Conservation (phyloP, 495 filamentous ascomycete species). For the Hyaloscypha bicolor region DNA sequence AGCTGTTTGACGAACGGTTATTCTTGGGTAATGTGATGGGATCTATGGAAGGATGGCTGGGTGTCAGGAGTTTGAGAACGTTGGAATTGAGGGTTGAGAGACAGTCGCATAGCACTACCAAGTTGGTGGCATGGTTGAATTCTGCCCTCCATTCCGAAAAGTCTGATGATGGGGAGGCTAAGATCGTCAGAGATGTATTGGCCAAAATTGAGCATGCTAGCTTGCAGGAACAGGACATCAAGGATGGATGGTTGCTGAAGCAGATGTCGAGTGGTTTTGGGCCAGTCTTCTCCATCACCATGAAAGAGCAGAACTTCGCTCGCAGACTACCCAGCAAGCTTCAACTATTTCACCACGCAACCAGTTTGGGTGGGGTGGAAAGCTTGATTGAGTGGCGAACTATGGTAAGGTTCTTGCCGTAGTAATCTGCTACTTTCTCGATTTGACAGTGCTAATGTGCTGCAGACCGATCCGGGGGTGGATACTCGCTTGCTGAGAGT, state of each 20-base stretch:
- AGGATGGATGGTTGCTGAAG: constrained; percentile 70
- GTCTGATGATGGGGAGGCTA: constrained; percentile 23
- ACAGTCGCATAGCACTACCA: constrained; percentile 68
- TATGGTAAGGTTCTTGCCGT: constrained; percentile 49
- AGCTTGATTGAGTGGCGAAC: constrained; percentile 87
- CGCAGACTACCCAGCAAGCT: constrained; percentile 74
- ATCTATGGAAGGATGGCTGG: constrained; percentile 89
- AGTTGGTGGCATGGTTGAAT: constrained; percentile 72
- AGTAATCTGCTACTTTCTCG: not conserved
- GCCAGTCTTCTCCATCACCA: constrained; percentile 78
- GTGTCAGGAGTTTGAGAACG: constrained; percentile 81
- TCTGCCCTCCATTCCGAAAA: constrained; percentile 36
- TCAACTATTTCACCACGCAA: constrained; percentile 89
- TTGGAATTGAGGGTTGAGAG: constrained; percentile 78
- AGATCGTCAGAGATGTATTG: constrained; percentile 54
- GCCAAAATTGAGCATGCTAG: constrained; percentile 72
- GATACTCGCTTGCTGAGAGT: constrained; percentile 77
- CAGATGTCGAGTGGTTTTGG: constrained; percentile 95
- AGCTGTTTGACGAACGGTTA: constrained; percentile 65
- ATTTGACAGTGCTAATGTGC: not conserved
- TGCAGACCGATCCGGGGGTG: constrained; percentile 61
- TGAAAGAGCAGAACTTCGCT: constrained; percentile 63
- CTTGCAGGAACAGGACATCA: constrained; percentile 61
- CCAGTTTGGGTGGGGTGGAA: constrained; percentile 91
- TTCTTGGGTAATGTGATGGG: constrained; percentile 88